phyloP scores from a whole-genome alignment of 768 basidiomycete genomes.

The Suillus americanus region DNA sequence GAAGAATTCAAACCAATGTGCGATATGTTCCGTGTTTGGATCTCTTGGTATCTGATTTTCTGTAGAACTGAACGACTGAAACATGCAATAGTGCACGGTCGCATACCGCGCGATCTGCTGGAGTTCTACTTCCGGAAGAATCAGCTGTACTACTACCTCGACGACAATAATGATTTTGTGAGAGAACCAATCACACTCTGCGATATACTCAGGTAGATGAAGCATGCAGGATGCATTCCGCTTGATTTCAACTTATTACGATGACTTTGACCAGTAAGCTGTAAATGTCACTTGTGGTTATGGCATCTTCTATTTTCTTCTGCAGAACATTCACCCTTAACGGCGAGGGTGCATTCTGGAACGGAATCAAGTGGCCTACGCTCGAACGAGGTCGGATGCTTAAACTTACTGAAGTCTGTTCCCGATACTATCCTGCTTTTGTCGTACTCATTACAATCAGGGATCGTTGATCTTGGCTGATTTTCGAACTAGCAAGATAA shows the following conservation, averaged over 20 bases:
- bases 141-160: conserved; percentile 3
- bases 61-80: not conserved
- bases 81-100: conserved; percentile 10
- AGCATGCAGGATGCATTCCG: not conserved
- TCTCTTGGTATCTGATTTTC: not conserved
- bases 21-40: not conserved
- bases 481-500: not conserved
- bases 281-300: not conserved
- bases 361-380: not conserved
- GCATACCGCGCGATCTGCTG: conserved; percentile 17
- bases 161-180: conserved; percentile 3
- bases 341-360: not conserved
- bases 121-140: conserved; percentile 8
- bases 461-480: conserved; percentile 5
- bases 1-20: conserved; percentile 18
- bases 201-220: not conserved
- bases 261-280: conserved; percentile 3
- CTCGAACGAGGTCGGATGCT: not conserved
- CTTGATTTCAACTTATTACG: not conserved
- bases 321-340: conserved; percentile 1
- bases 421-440: not conserved
- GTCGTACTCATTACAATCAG: not conserved
- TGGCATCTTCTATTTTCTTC: not conserved
- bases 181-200: not conserved
- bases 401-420: not conserved